Base-by-base conservation (phyloP, 2,329 filamentous ascomycete genomes). In the Fusarium stilboides region DNA sequence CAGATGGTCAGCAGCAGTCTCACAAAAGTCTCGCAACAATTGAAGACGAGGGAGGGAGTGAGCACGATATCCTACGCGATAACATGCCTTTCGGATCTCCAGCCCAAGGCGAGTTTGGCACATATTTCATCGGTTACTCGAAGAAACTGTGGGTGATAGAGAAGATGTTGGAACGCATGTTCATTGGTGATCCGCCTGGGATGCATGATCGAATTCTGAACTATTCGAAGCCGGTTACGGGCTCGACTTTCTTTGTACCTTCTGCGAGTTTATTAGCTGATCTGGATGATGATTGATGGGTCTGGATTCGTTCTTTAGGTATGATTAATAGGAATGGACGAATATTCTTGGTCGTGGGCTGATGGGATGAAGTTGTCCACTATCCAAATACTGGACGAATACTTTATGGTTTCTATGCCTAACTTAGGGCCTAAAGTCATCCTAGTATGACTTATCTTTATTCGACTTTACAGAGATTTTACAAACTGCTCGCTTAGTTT, bases 71-170 rank as follows among this genome's bases (percentile, higher is more conserved):
- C 40, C 76, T 89, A 4, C 80, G 87, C 0, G 87, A 89, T 59
- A 89, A 89, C 64, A 89, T 89, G 87, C 87, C 87, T 0, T 89
- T 89, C 74, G 87, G 87, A 0, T 84, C 83, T 0, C 86, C 86
- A 0, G 84, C 81, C 0, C 73, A 79, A 0, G 81, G 80, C 0
- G 81, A 88, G 71, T 88, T 84, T 61, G 87, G 87, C 2, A 89
- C 87, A 0, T 89, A 88, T 74, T 88, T 88, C 55, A 87, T 88
- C 51, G 86, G 85, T 0, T 88, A 88, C 70, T 83, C 85, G 3
- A 77, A 79, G 24, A 77, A 79, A 13, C 70, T 88, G 12, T 89
- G 86, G 86, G 86, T 88, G 0, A 82, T 86, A 52, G 87, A 89
- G 76, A 82, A 81, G 74, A 89, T 88, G 87, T 69, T 88, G 69